Base-by-base conservation (phyloP, 257 asterid genomes). In the Paulownia fortunei region DNA sequence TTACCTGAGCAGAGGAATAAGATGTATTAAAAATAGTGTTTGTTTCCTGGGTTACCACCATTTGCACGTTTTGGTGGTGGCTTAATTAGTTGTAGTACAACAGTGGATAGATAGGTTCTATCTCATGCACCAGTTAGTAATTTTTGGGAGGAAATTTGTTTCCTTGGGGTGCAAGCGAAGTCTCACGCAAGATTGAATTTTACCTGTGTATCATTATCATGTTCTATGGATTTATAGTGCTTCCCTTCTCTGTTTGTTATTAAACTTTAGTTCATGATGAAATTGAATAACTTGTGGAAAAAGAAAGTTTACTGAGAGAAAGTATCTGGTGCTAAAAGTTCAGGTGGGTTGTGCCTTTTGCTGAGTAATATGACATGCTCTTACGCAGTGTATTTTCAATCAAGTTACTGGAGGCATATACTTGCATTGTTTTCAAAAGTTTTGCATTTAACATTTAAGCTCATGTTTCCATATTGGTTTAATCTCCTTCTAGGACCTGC, bases 331-430 rank as follows among this genome's bases (percentile, higher is more conserved):
- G 36, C 36, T 30, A 30, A 2, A 30, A 30, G 36, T 27, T 30
- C 6, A 19, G 21, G n/a, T 61, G 9, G 2, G 1, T 56, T 56
- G 6, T 61, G 6, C n/a, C 4, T 51, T 56, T 51, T n/a, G 24
- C 34, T 16, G 23, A 5, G 67, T 61, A 13, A 30, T 36, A 1
- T 30, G 42, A 61, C 68, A 37, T 36, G 37, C 52, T 34, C 49
- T 26, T 12, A 63, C 6, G 63, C 16, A 49, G 15, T 46, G 7
- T 15, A 3, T 13, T 41, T n/a, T 63, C 59, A 46, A 47, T 27
- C 51, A 74, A 74, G 70, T 61, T 66, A 30, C 32, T 46, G n/a
- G 24, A 72, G 55, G 30, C 27, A 37, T 12, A 60, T n/a, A n/a
- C 41, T 42, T 56, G 59, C 51, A 18, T 23, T 58, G 1, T 36